phyloP scores from a whole-genome alignment of 1,284 basidiomycete genomes.

The Megacollybia platyphylla region DNA sequence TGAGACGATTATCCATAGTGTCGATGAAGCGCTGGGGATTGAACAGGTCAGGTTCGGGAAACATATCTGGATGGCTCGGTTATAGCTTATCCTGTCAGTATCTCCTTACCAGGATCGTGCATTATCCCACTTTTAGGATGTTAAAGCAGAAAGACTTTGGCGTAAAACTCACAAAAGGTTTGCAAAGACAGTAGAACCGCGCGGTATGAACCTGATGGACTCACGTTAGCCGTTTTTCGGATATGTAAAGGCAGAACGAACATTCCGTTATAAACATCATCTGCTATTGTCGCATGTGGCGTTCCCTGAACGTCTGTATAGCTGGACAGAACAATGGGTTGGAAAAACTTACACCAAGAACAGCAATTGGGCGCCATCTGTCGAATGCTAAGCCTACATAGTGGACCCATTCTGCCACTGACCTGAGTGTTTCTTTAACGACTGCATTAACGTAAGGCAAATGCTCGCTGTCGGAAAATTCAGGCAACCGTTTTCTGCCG shows the following conservation, averaged over 20 bases:
- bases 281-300: conserved; percentile 24
- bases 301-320: conserved; percentile 11
- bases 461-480: conserved; percentile 40
- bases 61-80: conserved; percentile 7
- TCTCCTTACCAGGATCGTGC: conserved; percentile 20
- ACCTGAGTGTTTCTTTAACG: conserved; percentile 1
- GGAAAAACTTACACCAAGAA: conserved; percentile 14
- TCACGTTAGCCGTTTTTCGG: not conserved
- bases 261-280: conserved; percentile 27
- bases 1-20: conserved; percentile 2
- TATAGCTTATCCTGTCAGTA: not conserved
- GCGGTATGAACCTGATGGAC: conserved; percentile 27
- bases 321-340: too few species aligned
- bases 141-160: not conserved
- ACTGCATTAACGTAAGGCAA: conserved; percentile 14
- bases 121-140: conserved; percentile 23
- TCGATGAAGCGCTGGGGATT: conserved; percentile 23
- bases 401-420: not conserved
- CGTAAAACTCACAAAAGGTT: conserved; percentile 20
- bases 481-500: conserved; percentile 47
- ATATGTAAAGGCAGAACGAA: conserved; percentile 6
- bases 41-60: conserved; percentile 21
- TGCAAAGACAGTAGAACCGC: conserved; percentile 27
- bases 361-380: conserved; percentile 29
- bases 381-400: not conserved